A percentile compares a stretch with the other conserved stretches of the same genome.
Evolutionary conservation across 2,329 filamentous ascomycete genomes (phyloP).

Genomic region (Verticillium nubilum): DNA sequence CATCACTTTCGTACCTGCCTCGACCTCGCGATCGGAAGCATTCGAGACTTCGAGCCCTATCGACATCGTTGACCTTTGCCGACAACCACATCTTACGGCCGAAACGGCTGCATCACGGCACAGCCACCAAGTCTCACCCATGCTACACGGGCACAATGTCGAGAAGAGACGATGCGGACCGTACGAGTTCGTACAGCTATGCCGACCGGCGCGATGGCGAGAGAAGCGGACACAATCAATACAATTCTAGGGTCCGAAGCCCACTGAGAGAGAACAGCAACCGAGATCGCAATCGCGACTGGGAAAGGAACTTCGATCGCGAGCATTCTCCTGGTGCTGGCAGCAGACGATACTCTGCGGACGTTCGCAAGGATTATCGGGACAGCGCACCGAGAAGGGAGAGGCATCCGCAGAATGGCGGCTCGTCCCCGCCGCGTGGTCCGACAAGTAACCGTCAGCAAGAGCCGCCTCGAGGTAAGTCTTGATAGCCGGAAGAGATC

Average conservation of each 20-base stretch:
- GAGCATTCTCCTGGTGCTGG: neutral
- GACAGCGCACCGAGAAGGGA: neutral
- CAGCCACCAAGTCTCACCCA: neutral
- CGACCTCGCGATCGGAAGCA: neutral
- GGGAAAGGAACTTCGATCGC: conserved; percentile 12
- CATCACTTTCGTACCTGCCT: neutral
- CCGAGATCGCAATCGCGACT: conserved; percentile 15
- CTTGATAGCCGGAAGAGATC: neutral
- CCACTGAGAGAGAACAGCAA: neutral
- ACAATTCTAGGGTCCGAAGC: neutral
- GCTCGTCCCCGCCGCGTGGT: neutral
- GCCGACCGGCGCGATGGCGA: conserved; percentile 7
- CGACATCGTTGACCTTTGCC: neutral
- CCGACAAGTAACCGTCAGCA: neutral
- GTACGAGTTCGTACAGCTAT: neutral
- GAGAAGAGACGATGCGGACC: neutral
- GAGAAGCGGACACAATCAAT: conserved; percentile 1
- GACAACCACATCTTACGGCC: neutral
- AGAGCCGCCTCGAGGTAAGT: neutral
- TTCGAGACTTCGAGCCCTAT: neutral
- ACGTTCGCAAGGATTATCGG: neutral
- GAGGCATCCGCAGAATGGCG: neutral
- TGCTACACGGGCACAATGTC: neutral
- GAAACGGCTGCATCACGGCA: neutral
- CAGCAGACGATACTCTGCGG: neutral